Base-by-base conservation (phyloP, 2,329 filamentous ascomycete species). In the Pyricularia sp. region DNA sequence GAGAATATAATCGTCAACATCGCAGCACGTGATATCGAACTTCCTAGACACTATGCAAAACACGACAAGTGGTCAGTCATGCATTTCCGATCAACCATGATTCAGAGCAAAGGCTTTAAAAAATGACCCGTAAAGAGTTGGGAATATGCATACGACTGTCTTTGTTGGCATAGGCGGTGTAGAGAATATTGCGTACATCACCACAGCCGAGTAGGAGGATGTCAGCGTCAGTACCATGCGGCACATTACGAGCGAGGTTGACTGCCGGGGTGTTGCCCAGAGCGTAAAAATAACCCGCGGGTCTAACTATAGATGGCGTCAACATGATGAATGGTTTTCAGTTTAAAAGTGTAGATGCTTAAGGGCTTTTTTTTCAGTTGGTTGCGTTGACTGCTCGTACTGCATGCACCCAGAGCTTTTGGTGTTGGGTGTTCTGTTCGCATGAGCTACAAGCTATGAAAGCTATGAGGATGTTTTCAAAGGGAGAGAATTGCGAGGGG, bases 11-110 rank as follows among this genome's bases (percentile, higher is more conserved):
- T 78, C 72, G 31, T 84, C 76, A 60, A 75, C 68, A 70, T 87
- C 83, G 70, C 83, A 86, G 65, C 78, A 83, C 1, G 84, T 87
- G 59, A 86, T 73, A 67, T 84, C 82, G 4, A 85, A 71, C 53
- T 76, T 77, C 57, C 80, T 71, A 31, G 67, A 59, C 9, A 75
- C 76, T 79, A 30, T 30, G 26, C 24, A 28, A 5, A 28, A 4
- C 16, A 5, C 24, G 22, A 28, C 28, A 4, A 13, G 10, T 26
- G 5, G 55, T 59, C 55, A 59, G 55, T 19, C 13, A 10, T 28
- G 26, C 13, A 19, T 13, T 19, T 30, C 12, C 12, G 13, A 19
- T 59, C 1, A 28, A 28, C 5, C 7, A 35, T 4, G 3, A 4
- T 16, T 13, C 13, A 3, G 55, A 28, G 16, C 9, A 16, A 59